Evolutionary conservation across 192 early-diverging fungal species (phyloP).

Genomic region (Coemansia sp.): DNA sequence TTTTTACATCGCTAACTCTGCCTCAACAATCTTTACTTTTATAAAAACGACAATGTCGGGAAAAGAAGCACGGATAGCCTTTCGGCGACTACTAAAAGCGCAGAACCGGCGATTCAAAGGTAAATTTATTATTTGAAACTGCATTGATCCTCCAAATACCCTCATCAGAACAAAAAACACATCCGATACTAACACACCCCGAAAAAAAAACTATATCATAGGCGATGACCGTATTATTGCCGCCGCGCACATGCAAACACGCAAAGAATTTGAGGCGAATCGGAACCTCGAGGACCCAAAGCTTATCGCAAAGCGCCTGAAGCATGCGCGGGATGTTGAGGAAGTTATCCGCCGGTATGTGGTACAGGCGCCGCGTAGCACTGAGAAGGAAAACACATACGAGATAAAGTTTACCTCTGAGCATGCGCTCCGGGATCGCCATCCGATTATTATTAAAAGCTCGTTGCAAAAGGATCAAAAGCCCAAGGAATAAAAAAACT

Average conservation of each 20-base stretch:
- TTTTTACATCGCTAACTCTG: too few species aligned
- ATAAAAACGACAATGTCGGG: slow-evolving; percentile 17
- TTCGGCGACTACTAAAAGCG: slow-evolving; percentile 32
- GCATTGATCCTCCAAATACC: not conserved
- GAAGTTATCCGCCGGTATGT: slow-evolving; percentile 44
- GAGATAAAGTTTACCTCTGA: slow-evolving; percentile 37
- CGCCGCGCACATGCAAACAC: slow-evolving; percentile 39
- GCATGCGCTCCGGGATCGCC: slow-evolving; percentile 40
- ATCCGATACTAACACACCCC: not conserved
- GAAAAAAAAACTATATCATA: not conserved
- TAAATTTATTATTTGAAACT: not conserved
- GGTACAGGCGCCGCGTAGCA: slow-evolving; percentile 38
- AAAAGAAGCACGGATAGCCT: slow-evolving; percentile 29
- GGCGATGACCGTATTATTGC: slow-evolving; percentile 13
- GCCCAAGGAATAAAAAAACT: too few species aligned
- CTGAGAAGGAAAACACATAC: slow-evolving; percentile 31
- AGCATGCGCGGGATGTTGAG: slow-evolving; percentile 40
- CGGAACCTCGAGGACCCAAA: slow-evolving; percentile 24
- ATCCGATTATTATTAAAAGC: slow-evolving; percentile 45
- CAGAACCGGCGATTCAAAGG: slow-evolving; percentile 37
- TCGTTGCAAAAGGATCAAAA: slow-evolving; percentile 25
- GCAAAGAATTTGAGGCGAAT: slow-evolving; percentile 37
- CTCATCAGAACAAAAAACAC: not conserved
- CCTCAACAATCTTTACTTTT: not conserved
- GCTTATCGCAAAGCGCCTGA: slow-evolving; percentile 37